Evolutionary conservation across 345 rosid genomes (phyloP).

Genomic region (Aurinia saxatilis): DNA sequence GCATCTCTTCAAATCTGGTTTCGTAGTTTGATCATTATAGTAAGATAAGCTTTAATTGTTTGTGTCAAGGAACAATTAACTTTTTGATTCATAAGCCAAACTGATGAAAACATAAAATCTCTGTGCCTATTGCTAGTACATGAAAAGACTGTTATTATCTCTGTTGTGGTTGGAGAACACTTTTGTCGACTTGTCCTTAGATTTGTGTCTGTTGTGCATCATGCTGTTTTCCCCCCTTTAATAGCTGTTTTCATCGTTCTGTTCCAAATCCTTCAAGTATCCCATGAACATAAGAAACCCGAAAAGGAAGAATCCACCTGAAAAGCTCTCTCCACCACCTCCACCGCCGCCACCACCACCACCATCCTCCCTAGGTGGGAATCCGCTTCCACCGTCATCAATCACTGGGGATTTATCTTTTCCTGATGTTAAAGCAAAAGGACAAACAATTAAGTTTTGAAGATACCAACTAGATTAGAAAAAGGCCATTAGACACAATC

Average conservation of each 20-base stretch:
- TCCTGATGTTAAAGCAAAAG: constrained; percentile 26
- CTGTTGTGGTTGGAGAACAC: not conserved
- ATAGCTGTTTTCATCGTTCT: constrained; percentile 37
- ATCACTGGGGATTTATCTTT: constrained; percentile 53
- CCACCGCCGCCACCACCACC: constrained; percentile 84
- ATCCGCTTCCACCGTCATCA: constrained; percentile 74
- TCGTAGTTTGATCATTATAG: not conserved
- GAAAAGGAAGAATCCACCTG: constrained; percentile 84
- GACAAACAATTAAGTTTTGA: not conserved
- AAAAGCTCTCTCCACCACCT: constrained; percentile 75
- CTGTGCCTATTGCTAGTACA: not conserved
- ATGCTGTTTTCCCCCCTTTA: not conserved
- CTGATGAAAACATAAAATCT: not conserved
- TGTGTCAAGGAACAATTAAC: not conserved
- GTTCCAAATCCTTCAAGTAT: constrained; percentile 72
- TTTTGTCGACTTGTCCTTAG: not conserved
- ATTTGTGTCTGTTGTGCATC: not conserved
- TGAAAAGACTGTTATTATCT: not conserved
- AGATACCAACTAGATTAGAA: too few relatives aligned
- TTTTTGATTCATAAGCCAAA: not conserved
- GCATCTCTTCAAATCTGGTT: not conserved
- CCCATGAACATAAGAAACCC: constrained; percentile 81
- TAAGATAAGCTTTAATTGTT: not conserved
- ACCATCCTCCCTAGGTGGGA: constrained; percentile 65
- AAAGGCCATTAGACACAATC: too few relatives aligned